Evolutionary conservation across 306 rosid species (phyloP), one percentile per base, ranked within the genome.

Genomic region (Lagenaria siceraria): DNA sequence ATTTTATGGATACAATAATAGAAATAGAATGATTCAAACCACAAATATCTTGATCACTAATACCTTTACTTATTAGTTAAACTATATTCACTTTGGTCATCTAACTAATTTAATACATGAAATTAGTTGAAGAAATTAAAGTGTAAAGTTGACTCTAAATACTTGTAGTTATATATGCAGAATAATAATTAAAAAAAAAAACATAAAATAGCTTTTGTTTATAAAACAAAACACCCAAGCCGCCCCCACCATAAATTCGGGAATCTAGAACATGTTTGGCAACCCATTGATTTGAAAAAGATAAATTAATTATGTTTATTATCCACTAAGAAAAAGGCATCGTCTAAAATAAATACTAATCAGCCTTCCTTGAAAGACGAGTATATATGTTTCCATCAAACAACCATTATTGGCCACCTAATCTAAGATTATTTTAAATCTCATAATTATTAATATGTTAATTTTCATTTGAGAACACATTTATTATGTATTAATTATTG

Each of bases 241-340:
- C 76, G 40, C 14, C 59, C 58, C 58, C 76, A 71, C 76, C 40
- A 71, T 59, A 71, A 71, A 71, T 71, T 43, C 59, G 76, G 74
- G 76, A 71, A 71, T 71, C 76, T 49, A 71, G 42, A 71, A 71
- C 76, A 71, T 71, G 76, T 48, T 71, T 71, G 76, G 76, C 76
- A 71, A 48, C 76, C 59, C 38, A 71, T 71, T 24, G 58, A 71
- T 71, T 71, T 51, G 21, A 24, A 25, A 42, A 71, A 69, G 7
- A 17, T 21, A 71, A 42, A n/a, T n/a, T n/a, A 24, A 22, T 24
- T 0, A 48, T 71, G 35, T 25, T 71, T 71, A 71, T 71, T 48
- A 71, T 71, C 76, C 76, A 71, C 76, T 71, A 71, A 71, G 40
- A 48, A 71, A 71, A 71, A 27, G 56, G 76, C 76, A 71, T 24